Conservation (phyloP, 2,329 filamentous ascomycete genomes). For the Colletotrichum orbiculare region DNA sequence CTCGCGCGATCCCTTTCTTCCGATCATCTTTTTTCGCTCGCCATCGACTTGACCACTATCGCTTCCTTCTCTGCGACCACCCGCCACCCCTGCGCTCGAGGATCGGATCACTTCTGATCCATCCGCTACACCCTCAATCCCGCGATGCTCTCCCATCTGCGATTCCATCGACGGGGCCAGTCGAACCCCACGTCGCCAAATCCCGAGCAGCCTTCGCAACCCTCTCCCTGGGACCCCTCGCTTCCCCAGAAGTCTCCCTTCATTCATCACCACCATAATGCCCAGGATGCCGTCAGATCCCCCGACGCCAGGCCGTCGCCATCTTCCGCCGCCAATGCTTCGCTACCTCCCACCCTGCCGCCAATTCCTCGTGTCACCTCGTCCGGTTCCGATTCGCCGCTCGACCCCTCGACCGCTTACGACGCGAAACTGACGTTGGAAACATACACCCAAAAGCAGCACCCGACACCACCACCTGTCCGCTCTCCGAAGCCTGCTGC, state of each 20-base stretch:
- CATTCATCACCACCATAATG: slow-evolving; percentile 39
- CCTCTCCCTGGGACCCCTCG: slow-evolving; percentile 46
- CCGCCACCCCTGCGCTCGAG: slow-evolving; percentile 31
- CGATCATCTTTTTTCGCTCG: slow-evolving; percentile 10
- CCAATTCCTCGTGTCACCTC: slow-evolving; percentile 63
- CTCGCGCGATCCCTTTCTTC: slow-evolving; percentile 19
- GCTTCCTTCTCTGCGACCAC: slow-evolving; percentile 29
- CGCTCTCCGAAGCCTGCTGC: slow-evolving; percentile 50
- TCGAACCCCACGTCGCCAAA: slow-evolving; percentile 67
- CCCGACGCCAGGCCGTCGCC: slow-evolving; percentile 48
- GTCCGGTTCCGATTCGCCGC: slow-evolving; percentile 44
- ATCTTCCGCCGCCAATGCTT: slow-evolving; percentile 47
- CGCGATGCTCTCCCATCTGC: slow-evolving; percentile 64
- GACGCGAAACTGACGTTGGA: slow-evolving; percentile 33
- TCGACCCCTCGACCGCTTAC: slow-evolving; percentile 31
- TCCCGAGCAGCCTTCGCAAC: slow-evolving; percentile 59
- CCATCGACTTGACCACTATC: slow-evolving; percentile 13
- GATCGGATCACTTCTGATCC: slow-evolving; percentile 18
- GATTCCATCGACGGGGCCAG: slow-evolving; percentile 67
- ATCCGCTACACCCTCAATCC: slow-evolving; percentile 7
- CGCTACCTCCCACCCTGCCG: slow-evolving; percentile 60
- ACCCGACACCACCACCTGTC: slow-evolving; percentile 42
- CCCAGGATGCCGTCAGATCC: slow-evolving; percentile 47
- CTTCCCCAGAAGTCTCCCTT: slow-evolving; percentile 52
- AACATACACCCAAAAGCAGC: slow-evolving; percentile 32